Percentiles rank a stretch among this genome's conserved stretches.
phyloP scores from a whole-genome alignment of 106 monocot genomes.

The Phalaenopsis aphrodite region DNA sequence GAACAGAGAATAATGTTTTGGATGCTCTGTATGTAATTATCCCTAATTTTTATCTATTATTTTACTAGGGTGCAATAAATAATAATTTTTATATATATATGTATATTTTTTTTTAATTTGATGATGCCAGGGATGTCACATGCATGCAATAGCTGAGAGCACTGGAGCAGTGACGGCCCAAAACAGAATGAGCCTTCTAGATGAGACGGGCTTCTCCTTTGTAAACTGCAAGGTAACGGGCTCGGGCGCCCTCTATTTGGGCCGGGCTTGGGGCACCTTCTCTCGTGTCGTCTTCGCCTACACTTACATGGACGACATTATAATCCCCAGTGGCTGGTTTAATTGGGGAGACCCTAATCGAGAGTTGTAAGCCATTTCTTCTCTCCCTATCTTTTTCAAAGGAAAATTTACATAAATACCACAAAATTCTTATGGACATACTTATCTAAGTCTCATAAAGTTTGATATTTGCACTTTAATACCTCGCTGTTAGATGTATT shows the following conservation, averaged over 20 bases:
- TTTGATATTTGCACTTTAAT: too few relatives aligned
- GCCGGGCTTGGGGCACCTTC: constrained; percentile 87
- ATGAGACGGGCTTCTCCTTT: constrained; percentile 94
- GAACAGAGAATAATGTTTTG: too few relatives aligned
- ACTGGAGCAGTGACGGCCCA: constrained; percentile 86
- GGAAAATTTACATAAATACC: too few relatives aligned
- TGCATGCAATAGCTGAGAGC: constrained; percentile 75
- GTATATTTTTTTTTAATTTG: background rate
- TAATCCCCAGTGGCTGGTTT: constrained; percentile 76
- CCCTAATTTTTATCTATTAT: too few relatives aligned
- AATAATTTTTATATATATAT: too few relatives aligned
- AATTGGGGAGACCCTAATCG: constrained; percentile 91
- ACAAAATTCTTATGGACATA: too few relatives aligned
- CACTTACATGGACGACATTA: constrained; percentile 90
- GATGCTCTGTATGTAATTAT: too few relatives aligned
- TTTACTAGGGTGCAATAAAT: too few relatives aligned
- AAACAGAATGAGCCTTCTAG: constrained; percentile 72
- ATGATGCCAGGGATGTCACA: constrained; percentile 56
- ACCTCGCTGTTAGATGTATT: too few relatives aligned
- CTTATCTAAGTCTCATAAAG: too few relatives aligned
- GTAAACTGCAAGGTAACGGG: constrained; percentile 91
- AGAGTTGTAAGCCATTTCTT: constrained; percentile 39
- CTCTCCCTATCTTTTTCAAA: too few relatives aligned
- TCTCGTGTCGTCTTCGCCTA: constrained; percentile 88
- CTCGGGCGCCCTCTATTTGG: constrained; percentile 76